Base-by-base conservation (phyloP, 257 asterid genomes). In the Ligustrum vulgare region DNA sequence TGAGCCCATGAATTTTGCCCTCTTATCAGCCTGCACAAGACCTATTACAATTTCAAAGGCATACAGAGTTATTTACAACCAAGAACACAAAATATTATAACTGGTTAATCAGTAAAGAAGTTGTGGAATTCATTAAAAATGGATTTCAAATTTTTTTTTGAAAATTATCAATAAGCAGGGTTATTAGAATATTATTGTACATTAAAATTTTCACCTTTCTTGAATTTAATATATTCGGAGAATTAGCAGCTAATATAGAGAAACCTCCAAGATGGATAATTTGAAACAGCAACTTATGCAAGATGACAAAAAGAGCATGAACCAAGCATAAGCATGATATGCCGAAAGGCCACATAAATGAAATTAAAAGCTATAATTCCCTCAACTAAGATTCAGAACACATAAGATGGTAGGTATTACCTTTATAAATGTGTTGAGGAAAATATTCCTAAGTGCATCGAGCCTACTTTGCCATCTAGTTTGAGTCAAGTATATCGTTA, bases 21-120 rank as follows among this genome's bases (percentile, higher is more conserved):
- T 37, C 12, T 37, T n/a, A 37, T 82, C 78, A 36, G 70, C 73
- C 4, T 84, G 84, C 72, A 84, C 70, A 39, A 83, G n/a, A n/a
- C 65, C 97, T 89, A 78, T 60, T 22, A 11, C 32, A 64, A 20
- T 13, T 67, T 33, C 69, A 72, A 54, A 2, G 18, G 63, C 15
- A 45, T 20, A 45, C 8, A 12, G 39, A 41, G 63, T 5, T 23
- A 25, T 51, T 58, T 4, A 49, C 58, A 49, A 15, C 22, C 58
- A 0, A 49, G 22, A 58, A 20, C 66, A 58, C 32, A 58, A 58
- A 58, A 20, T 58, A 22, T 22, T 15, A 56, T 13, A 8, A 2
- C 31, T 20, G 31, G 28, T 5, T 51, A 2, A 51, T n/a, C 23
- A 18, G 63, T 18, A n/a, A 51, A 18, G 28, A 1, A 18, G 10